Base-by-base conservation (phyloP, 169 alveolate genomes). In the Plasmodium ovale region DNA sequence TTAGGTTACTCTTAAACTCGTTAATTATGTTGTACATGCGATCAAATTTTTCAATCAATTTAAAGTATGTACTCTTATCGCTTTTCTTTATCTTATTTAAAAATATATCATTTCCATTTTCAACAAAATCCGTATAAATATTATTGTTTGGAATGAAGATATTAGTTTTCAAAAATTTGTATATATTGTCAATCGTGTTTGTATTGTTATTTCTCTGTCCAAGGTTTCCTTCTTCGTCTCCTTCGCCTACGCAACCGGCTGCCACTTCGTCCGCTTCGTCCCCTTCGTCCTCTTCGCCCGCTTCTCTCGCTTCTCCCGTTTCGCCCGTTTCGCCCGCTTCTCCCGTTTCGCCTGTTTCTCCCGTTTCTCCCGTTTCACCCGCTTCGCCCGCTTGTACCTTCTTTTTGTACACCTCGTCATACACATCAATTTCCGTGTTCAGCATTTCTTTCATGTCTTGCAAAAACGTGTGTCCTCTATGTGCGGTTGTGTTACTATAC, bases 31-130 rank as follows among this genome's bases (percentile, higher is more conserved):
- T 82, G 58, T 82, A 82, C 90, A 82, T 82, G 12, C 72, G 67
- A 42, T 82, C 90, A 42, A 82, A 82, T 82, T 70, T 64, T 53
- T 53, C 90, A 35, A 82, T 65, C 44, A 82, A 69, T 69, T 65
- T 82, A 65, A 49, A 65, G 58, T 82, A 82, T n/a, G 90, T 29
- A 54, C 39, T 47, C 9, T 82, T 82, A 27, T 82, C 90, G 31
- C 54, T 82, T 53, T 82, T 82, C 35, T 82, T 82, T n/a, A 82
- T 42, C 35, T 82, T 82, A 65, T 59, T 82, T 21, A 82, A 65
- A 82, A 82, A 64, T 12, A 82, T 39, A 53, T 82, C 90, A 82
- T 82, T 82, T 42, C 90, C 90, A 69, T 82, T 82, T 53, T 82
- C 90, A 35, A 82, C 47, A 35, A 65, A 82, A 69, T 82, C 82